Evolutionary conservation across 176 grass and related monocot species (phyloP).

Genomic region (Raddia guianensis): DNA sequence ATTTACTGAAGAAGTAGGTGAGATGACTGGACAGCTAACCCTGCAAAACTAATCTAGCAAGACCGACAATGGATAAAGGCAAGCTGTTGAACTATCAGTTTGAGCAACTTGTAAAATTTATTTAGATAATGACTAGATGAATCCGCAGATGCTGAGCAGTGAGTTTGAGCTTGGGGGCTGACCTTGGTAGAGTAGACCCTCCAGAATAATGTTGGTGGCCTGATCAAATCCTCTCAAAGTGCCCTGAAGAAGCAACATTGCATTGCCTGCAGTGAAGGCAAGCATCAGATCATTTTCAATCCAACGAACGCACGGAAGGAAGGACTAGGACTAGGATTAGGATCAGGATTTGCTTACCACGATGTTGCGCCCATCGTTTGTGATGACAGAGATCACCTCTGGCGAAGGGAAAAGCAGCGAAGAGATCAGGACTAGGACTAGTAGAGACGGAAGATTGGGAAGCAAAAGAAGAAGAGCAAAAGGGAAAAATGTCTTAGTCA

Average conservation of each 20-base stretch:
- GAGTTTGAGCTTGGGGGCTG: too few relatives aligned
- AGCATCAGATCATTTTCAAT: too few relatives aligned
- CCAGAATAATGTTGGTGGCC: constrained; percentile 98
- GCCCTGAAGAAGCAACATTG: constrained; percentile 48
- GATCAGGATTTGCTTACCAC: constrained; percentile 50
- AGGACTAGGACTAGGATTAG: too few relatives aligned
- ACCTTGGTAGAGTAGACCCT: constrained; percentile 94
- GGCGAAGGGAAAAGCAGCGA: constrained; percentile 13
- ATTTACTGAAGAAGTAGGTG: background rate
- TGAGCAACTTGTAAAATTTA: background rate
- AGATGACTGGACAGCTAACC: background rate
- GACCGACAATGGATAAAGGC: background rate
- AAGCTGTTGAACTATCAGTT: background rate
- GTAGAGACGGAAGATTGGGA: background rate
- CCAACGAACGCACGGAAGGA: background rate
- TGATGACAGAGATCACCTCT: constrained; percentile 94
- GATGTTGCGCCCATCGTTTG: constrained; percentile 95
- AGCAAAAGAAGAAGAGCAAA: too few relatives aligned
- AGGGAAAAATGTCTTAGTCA: too few relatives aligned
- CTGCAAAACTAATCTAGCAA: background rate
- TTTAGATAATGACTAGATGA: background rate
- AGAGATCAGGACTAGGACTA: background rate
- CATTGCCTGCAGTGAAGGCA: background rate
- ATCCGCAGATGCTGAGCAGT: background rate
- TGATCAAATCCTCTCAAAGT: constrained; percentile 87